phyloP scores from a whole-genome alignment of 129 eudicot species.

The Helianthus annuus region HanXRQr2.0-SUNRISE NC_035435.2:133706896-133707395 shows the following conservation, averaged over 20 bases:
- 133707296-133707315: background rate
- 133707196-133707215: slow-evolving; percentile 20
- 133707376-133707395: too few species aligned
- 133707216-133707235: background rate
- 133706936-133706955: slow-evolving; percentile 68
- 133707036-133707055: slow-evolving; percentile 12
- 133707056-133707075: slow-evolving; percentile 22
- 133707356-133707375: too few species aligned
- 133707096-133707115: slow-evolving; percentile 34
- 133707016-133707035: background rate
- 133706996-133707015: slow-evolving; percentile 13
- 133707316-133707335: background rate
- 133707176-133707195: slow-evolving; percentile 28
- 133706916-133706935: slow-evolving; percentile 94
- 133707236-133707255: background rate
- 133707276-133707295: background rate
- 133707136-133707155: slow-evolving; percentile 25
- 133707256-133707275: background rate
- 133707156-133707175: slow-evolving; percentile 15
- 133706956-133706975: slow-evolving; percentile 40
- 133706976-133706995: slow-evolving; percentile 24
- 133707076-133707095: slow-evolving; percentile 8
- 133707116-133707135: slow-evolving; percentile 31
- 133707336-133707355: too few species aligned
- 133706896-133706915: slow-evolving; percentile 16